Percentiles rank a stretch among this genome's conserved stretches.
Evolutionary conservation across 306 rosid species (phyloP).

Genomic region (Cicer bijugum): DNA sequence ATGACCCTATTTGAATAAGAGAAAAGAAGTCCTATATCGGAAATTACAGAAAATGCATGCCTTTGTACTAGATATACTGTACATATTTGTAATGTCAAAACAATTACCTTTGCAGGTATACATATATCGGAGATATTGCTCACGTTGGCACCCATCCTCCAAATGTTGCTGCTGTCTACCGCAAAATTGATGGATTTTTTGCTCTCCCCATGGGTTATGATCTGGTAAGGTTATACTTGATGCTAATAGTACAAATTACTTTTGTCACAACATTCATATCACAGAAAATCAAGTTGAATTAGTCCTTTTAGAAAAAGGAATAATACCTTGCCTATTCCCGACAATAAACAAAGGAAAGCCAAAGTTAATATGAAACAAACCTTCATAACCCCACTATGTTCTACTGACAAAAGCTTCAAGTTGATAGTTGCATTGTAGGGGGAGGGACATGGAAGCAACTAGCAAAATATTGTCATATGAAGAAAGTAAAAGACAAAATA

Average conservation of each 20-base stretch:
- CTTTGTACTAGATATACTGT: conserved; percentile 27
- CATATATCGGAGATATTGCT: conserved; percentile 85
- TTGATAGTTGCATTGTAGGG: background rate
- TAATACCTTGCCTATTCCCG: conserved; percentile 21
- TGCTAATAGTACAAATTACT: conserved; percentile 25
- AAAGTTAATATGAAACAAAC: conserved; percentile 7
- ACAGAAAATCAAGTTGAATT: conserved; percentile 25
- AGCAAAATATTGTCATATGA: background rate
- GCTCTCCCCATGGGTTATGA: conserved; percentile 86
- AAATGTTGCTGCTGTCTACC: conserved; percentile 90
- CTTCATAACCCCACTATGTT: conserved; percentile 12
- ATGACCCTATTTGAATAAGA: conserved; percentile 13
- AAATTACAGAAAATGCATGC: conserved; percentile 9
- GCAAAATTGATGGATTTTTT: conserved; percentile 67
- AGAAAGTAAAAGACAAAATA: too few species aligned
- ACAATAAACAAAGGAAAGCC: conserved; percentile 2
- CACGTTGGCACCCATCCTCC: conserved; percentile 90
- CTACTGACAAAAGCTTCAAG: background rate
- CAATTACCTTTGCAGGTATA: conserved; percentile 60
- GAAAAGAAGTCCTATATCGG: background rate
- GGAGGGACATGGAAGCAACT: background rate
- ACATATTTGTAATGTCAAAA: conserved; percentile 26
- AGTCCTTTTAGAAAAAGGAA: conserved; percentile 20
- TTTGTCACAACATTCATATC: conserved; percentile 30
- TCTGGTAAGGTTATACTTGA: conserved; percentile 66